Base-by-base conservation (phyloP, 306 rosid genomes). In the Cucurbita pepo region DNA sequence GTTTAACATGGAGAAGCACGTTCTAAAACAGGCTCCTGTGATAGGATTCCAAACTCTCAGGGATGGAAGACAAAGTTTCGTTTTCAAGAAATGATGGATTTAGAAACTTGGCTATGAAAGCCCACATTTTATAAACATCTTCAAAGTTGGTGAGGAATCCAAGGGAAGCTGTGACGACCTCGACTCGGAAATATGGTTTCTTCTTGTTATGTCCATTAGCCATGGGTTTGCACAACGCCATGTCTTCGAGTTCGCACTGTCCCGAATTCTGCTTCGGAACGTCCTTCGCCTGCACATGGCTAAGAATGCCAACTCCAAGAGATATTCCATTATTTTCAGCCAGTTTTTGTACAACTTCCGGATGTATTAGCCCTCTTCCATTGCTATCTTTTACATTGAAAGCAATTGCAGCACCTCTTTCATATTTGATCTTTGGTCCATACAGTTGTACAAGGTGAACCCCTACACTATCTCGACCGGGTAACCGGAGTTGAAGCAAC, bases 361-460 rank as follows among this genome's bases (percentile, higher is more conserved):
- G 98, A 80, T 87, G 88, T 75, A 94, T 83, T 57, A 87, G 82
- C 76, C 88, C 92, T 71, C 81, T 78, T 10, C 87, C 85, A 38
- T 72, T 76, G 79, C 84, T 58, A 48, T 85, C 89, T 73, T 90
- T 87, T 50, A 94, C 82, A 76, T 94, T 94, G 77, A 94, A 94
- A 62, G 98, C 98, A 41, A 94, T 90, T 0, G 97, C 88, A 5
- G 97, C 97, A 64, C 98, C 98, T 77, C 98, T 85, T 81, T 94
- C 98, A 64, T 94, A 94, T 78, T 94, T 94, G 77, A 94, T 94
- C 78, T 94, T 94, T 6, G 98, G 98, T 21, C 98, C 98, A 77
- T 94, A 94, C 40, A 94, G 90, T 8, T 91, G 92, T 56, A 94
- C 91, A 30, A 94, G 97, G 59, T 79, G 85, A 69, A 75, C 69